A percentile compares a stretch with the other conserved stretches of the same genome.
phyloP scores from a whole-genome alignment of 2,329 filamentous ascomycete species.

The Lasiodiplodia gonubiensis region DNA sequence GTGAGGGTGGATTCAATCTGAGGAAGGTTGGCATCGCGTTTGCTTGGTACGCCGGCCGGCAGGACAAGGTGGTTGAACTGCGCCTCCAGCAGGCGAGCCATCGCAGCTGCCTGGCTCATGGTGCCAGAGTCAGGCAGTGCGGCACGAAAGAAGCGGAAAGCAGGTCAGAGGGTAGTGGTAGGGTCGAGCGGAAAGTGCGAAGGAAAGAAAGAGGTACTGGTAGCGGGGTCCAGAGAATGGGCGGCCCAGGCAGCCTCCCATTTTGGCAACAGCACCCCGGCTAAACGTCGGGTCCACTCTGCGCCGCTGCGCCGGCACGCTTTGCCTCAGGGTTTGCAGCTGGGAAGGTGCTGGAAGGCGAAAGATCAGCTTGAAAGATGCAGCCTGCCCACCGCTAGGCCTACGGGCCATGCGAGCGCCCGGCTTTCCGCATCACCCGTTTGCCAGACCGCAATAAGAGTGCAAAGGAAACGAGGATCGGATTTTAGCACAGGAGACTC shows the following conservation, averaged over 20 bases:
- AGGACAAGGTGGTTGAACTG: slow-evolving; percentile 47
- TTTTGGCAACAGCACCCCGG: background rate
- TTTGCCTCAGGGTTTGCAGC: background rate
- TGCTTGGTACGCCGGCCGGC: slow-evolving; percentile 47
- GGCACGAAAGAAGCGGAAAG: background rate
- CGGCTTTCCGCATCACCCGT: background rate
- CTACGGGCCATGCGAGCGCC: background rate
- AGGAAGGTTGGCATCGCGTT: slow-evolving; percentile 39
- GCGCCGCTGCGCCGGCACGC: background rate
- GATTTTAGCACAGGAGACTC: background rate
- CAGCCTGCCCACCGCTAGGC: background rate
- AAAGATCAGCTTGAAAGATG: background rate
- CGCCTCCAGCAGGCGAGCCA: slow-evolving; percentile 31
- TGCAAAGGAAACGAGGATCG: background rate
- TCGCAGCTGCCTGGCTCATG: slow-evolving; percentile 1
- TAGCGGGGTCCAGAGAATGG: background rate
- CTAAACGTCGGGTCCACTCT: background rate
- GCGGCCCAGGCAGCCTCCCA: background rate
- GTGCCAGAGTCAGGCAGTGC: background rate
- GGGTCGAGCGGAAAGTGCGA: background rate
- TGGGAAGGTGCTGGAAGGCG: background rate
- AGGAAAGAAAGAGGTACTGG: background rate
- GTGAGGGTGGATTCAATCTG: slow-evolving; percentile 40
- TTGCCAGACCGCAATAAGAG: background rate
- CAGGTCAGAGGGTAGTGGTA: background rate